Conservation (phyloP, 768 basidiomycete genomes). For the Boletus vermiculosoides region DNA sequence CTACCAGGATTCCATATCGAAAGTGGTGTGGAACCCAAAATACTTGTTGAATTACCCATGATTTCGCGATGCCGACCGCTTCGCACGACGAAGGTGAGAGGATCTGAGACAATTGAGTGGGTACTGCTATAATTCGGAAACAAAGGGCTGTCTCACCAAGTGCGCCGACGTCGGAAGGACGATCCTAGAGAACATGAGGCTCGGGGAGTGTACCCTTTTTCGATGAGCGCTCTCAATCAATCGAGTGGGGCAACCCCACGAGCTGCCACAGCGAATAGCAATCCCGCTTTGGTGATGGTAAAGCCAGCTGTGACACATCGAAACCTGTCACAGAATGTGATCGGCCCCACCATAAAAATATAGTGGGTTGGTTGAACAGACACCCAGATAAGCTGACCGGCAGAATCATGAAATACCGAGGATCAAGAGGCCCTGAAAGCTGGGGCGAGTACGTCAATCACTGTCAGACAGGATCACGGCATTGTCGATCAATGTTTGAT, state of each 20-base stretch:
- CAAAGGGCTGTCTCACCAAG: conserved; percentile 40
- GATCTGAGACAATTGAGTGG: conserved; percentile 27
- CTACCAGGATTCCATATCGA: conserved; percentile 64
- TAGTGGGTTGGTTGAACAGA: conserved; percentile 38
- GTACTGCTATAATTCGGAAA: background rate
- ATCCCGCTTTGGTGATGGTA: conserved; percentile 55
- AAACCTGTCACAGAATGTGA: conserved; percentile 37
- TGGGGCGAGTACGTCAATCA: background rate
- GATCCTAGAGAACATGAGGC: conserved; percentile 68
- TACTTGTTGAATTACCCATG: conserved; percentile 53
- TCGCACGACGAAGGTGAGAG: conserved; percentile 59
- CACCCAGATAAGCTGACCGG: conserved; percentile 57
- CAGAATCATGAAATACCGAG: conserved; percentile 22
- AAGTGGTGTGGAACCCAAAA: conserved; percentile 81
- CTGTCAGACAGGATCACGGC: background rate
- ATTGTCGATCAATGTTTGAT: background rate
- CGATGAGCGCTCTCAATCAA: background rate
- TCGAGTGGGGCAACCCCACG: conserved; percentile 33
- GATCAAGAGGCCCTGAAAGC: background rate
- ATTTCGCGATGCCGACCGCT: conserved; percentile 48
- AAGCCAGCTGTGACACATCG: conserved; percentile 55
- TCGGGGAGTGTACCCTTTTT: conserved; percentile 53
- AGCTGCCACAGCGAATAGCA: conserved; percentile 53
- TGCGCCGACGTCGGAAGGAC: conserved; percentile 49
- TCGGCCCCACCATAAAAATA: background rate